phyloP scores from a whole-genome alignment of 2,329 filamentous ascomycete genomes.

The Verticillium tricorpus region DNA sequence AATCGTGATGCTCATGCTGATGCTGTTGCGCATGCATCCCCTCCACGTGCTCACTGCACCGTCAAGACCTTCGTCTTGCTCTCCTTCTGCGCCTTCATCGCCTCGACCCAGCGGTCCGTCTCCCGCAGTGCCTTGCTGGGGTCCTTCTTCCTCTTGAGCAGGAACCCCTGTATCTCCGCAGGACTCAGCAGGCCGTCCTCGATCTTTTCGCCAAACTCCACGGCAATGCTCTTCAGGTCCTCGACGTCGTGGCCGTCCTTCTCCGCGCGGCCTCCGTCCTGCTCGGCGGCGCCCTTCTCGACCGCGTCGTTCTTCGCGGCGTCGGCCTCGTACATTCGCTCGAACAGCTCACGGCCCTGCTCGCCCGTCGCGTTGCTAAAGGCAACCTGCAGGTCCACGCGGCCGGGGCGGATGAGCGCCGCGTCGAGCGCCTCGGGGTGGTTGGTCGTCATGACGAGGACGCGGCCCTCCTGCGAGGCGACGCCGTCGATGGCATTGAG shows the following conservation, averaged over 20 bases:
- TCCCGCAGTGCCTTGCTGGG: slow-evolving; percentile 51
- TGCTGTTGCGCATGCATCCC: neutral
- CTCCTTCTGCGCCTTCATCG: slow-evolving; percentile 45
- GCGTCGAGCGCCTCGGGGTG: slow-evolving; percentile 68
- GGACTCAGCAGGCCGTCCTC: slow-evolving; percentile 49
- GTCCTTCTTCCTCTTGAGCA: slow-evolving; percentile 57
- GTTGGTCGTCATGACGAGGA: slow-evolving; percentile 82
- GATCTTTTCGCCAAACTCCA: slow-evolving; percentile 47
- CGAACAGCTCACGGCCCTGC: slow-evolving; percentile 55
- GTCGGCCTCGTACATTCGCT: slow-evolving; percentile 52
- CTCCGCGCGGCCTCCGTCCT: slow-evolving; percentile 3
- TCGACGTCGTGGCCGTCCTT: slow-evolving; percentile 12
- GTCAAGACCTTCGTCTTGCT: slow-evolving; percentile 38
- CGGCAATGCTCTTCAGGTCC: slow-evolving; percentile 40
- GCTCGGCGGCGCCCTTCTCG: neutral
- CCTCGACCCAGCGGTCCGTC: slow-evolving; percentile 49
- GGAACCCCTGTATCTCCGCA: slow-evolving; percentile 61
- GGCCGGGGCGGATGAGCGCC: slow-evolving; percentile 64
- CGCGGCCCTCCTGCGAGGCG: slow-evolving; percentile 70
- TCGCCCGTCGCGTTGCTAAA: slow-evolving; percentile 22
- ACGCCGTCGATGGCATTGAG: slow-evolving; percentile 83
- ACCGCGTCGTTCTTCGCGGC: neutral
- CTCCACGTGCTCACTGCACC: neutral
- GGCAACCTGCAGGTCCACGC: slow-evolving; percentile 16
- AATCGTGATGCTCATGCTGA: neutral